Percentiles rank a stretch among this genome's conserved stretches.
Evolutionary conservation across 2,329 filamentous ascomycete genomes (phyloP).

Genomic region (Fusarium sp.): DNA sequence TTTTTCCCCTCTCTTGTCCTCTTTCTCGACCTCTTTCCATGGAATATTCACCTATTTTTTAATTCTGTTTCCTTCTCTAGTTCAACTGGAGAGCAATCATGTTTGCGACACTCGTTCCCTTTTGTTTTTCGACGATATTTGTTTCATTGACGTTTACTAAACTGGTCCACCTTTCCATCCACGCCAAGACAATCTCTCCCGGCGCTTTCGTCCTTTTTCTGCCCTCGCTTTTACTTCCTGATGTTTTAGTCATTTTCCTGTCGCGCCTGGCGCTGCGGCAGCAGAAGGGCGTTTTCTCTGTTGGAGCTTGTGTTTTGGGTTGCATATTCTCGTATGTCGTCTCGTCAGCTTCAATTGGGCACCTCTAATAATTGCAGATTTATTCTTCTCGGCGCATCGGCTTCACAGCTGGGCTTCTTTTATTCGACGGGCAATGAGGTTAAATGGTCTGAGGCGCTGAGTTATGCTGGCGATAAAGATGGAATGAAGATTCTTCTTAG

Average conservation of each 20-base stretch:
- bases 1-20: not conserved
- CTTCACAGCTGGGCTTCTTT: conserved; percentile 48
- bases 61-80: not conserved
- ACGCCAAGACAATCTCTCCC: conserved; percentile 40
- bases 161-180: conserved; percentile 43
- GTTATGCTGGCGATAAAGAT: conserved; percentile 45
- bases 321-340: conserved; percentile 40
- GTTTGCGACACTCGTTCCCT: conserved; percentile 40
- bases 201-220: conserved; percentile 43
- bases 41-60: not conserved
- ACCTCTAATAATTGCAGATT: conserved; percentile 29
- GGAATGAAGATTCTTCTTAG: conserved; percentile 47
- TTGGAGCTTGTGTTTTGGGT: conserved; percentile 35
- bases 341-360: too few relatives aligned
- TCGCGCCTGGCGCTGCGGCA: conserved; percentile 44
- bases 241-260: conserved; percentile 40
- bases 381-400: conserved; percentile 43
- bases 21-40: not conserved
- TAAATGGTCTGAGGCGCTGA: conserved; percentile 45
- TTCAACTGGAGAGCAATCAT: conserved; percentile 13
- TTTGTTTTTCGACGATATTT: conserved; percentile 44
- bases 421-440: conserved; percentile 46
- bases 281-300: conserved; percentile 38
- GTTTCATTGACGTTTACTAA: conserved; percentile 45
- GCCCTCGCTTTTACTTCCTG: conserved; percentile 44